These are phyloP conservation scores for Mortierella claussenii DNA, from an alignment of 192 early-diverging fungal species.

Conservation along the genomic window DNA sequence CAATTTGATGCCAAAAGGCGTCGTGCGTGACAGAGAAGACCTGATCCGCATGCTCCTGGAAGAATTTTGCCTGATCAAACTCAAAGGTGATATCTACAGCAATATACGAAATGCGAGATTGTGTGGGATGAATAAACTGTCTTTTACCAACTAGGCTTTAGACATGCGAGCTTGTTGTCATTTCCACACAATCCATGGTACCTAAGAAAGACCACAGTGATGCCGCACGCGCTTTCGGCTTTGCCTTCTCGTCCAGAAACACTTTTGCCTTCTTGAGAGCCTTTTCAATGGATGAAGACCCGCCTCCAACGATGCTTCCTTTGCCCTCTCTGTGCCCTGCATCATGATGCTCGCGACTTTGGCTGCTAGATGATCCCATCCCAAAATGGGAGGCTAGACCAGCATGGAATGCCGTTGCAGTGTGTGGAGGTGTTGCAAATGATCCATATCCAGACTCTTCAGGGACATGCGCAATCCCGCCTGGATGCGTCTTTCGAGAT, in stretches of 20 bases:
- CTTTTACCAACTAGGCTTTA: too few species aligned
- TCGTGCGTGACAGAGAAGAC: conserved; percentile 78
- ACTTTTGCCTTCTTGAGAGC: conserved; percentile 76
- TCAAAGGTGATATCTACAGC: conserved; percentile 69
- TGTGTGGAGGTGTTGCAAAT: conserved; percentile 34
- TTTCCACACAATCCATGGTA: too few species aligned
- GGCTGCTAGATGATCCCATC: conserved; percentile 21
- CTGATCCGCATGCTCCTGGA: conserved; percentile 77
- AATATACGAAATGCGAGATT: background rate
- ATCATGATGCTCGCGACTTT: conserved; percentile 32
- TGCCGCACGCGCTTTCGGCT: conserved; percentile 71
- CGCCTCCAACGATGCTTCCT: conserved; percentile 18
- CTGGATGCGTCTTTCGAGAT: conserved; percentile 32
- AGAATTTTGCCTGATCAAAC: conserved; percentile 80
- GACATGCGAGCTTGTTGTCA: too few species aligned
- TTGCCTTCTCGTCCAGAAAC: conserved; percentile 84
- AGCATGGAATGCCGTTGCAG: conserved; percentile 41
- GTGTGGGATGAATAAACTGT: conserved; percentile 8
- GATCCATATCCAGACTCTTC: conserved; percentile 32
- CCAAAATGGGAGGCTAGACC: conserved; percentile 40
- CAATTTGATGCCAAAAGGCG: conserved; percentile 72
- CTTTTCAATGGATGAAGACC: conserved; percentile 64
- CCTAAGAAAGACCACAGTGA: conserved; percentile 79
- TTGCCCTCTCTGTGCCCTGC: conserved; percentile 23
- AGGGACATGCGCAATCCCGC: conserved; percentile 22